These are phyloP conservation scores for Candolleomyces eurysporus DNA, from an alignment of 768 basidiomycete genomes.

Conservation along the genomic window DNA sequence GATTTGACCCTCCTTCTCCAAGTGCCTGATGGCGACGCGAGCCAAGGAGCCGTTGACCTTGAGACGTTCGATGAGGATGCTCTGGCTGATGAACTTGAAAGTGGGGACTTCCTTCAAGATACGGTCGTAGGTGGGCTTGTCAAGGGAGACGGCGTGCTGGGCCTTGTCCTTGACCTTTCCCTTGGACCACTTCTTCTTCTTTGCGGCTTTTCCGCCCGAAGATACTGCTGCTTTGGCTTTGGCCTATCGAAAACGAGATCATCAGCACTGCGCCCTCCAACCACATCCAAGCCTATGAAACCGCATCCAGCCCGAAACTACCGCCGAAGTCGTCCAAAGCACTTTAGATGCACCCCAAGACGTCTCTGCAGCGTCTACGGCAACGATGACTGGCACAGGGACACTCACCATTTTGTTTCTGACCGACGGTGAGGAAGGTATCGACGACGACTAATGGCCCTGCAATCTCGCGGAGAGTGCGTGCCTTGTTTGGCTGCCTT, in stretches of 20 bases:
- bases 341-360: neutral
- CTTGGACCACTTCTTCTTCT: slow-evolving; percentile 99
- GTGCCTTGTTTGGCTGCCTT: slow-evolving; percentile 40
- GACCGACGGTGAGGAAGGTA: slow-evolving; percentile 41
- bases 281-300: slow-evolving; percentile 32
- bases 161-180: slow-evolving; percentile 99
- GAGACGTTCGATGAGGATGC: slow-evolving; percentile 96
- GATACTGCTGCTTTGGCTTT: slow-evolving; percentile 70
- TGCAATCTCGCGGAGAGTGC: slow-evolving; percentile 15
- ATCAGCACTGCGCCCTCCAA: slow-evolving; percentile 20
- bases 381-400: slow-evolving; percentile 12
- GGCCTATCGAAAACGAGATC: slow-evolving; percentile 35
- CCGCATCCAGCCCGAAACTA: slow-evolving; percentile 37
- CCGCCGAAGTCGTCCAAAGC: slow-evolving; percentile 2
- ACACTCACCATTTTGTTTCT: slow-evolving; percentile 42
- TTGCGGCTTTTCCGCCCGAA: slow-evolving; percentile 84
- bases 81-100: slow-evolving; percentile 98
- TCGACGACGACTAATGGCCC: neutral
- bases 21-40: slow-evolving; percentile 83
- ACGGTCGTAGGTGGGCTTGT: slow-evolving; percentile 90
- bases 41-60: slow-evolving; percentile 96
- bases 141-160: slow-evolving; percentile 91
- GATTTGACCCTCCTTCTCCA: slow-evolving; percentile 93
- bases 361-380: neutral
- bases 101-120: slow-evolving; percentile 98